Evolutionary conservation across 1,284 basidiomycete genomes (phyloP).

Genomic region (Rhodotorula sp.): DNA sequence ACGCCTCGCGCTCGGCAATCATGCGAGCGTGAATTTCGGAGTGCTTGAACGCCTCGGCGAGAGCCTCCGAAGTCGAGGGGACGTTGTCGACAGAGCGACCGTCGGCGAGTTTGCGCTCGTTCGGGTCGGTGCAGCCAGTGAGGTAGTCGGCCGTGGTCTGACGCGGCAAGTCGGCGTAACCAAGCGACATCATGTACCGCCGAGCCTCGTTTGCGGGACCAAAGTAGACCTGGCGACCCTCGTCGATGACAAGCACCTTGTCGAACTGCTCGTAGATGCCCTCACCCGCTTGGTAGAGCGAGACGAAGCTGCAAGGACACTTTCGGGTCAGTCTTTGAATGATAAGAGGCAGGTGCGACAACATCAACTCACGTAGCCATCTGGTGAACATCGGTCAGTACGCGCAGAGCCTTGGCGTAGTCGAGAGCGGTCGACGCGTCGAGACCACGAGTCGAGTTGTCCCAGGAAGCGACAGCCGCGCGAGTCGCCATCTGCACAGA

Average conservation of each 20-base stretch:
- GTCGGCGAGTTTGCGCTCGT: constrained; percentile 78
- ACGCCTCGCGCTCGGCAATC: constrained; percentile 60
- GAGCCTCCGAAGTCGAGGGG: constrained; percentile 68
- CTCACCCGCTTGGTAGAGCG: constrained; percentile 55
- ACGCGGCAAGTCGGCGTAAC: constrained; percentile 55
- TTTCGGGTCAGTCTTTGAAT: not conserved
- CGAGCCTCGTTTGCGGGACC: constrained; percentile 75
- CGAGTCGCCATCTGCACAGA: constrained; percentile 29
- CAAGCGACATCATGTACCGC: constrained; percentile 64
- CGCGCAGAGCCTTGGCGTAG: constrained; percentile 59
- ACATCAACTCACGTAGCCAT: constrained; percentile 44
- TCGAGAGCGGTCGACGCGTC: constrained; percentile 57
- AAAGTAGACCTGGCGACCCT: constrained; percentile 82
- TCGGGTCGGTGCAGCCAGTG: constrained; percentile 69
- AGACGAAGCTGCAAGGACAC: constrained; percentile 13
- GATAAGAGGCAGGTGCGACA: constrained; percentile 25
- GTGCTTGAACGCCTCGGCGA: constrained; percentile 67
- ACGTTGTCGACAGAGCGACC: constrained; percentile 65
- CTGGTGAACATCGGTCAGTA: constrained; percentile 58
- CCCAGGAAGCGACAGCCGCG: constrained; percentile 53
- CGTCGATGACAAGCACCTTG: constrained; percentile 72
- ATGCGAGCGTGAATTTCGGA: constrained; percentile 60
- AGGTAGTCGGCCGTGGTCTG: constrained; percentile 80
- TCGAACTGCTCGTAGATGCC: constrained; percentile 69
- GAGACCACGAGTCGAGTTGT: constrained; percentile 74